Evolutionary conservation across 306 rosid species (phyloP).

Genomic region (Fragaria ananassa): DNA sequence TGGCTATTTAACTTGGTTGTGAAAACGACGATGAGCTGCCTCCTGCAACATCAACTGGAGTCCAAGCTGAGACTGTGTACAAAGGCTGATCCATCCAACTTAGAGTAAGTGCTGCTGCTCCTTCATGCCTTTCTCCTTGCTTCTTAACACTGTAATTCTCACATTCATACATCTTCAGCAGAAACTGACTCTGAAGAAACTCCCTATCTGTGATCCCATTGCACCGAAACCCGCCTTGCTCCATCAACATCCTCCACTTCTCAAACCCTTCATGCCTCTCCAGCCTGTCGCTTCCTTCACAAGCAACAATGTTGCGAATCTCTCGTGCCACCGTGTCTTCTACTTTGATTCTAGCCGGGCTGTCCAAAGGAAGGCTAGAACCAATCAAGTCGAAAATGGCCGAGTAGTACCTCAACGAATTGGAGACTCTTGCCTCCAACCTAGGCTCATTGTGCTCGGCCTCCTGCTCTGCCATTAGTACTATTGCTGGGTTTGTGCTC

Average conservation of each 20-base stretch:
- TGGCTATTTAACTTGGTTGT: conserved; percentile 44
- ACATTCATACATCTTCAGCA: conserved; percentile 70
- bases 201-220: conserved; percentile 57
- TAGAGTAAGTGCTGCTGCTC: conserved; percentile 50
- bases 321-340: conserved; percentile 84
- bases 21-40: conserved; percentile 69
- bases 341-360: conserved; percentile 52
- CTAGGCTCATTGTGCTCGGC: conserved; percentile 66
- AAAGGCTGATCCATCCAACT: conserved; percentile 75
- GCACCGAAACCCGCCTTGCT: conserved; percentile 68
- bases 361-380: conserved; percentile 55
- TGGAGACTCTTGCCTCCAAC: conserved; percentile 64
- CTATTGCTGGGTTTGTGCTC: conserved; percentile 69
- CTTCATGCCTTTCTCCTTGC: conserved; percentile 40
- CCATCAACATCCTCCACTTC: conserved; percentile 79
- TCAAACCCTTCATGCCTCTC: conserved; percentile 82
- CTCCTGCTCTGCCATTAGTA: conserved; percentile 79
- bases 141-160: conserved; percentile 52
- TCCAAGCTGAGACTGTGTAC: conserved; percentile 86
- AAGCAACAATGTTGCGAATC: conserved; percentile 76
- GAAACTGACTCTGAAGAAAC: conserved; percentile 56
- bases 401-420: conserved; percentile 62
- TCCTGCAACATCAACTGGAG: conserved; percentile 48
- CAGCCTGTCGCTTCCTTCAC: conserved; percentile 77
- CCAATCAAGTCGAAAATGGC: conserved; percentile 74